phyloP scores from a whole-genome alignment of 371 early-diverging fungal species.

The Apophysomyces variabilis region DNA sequence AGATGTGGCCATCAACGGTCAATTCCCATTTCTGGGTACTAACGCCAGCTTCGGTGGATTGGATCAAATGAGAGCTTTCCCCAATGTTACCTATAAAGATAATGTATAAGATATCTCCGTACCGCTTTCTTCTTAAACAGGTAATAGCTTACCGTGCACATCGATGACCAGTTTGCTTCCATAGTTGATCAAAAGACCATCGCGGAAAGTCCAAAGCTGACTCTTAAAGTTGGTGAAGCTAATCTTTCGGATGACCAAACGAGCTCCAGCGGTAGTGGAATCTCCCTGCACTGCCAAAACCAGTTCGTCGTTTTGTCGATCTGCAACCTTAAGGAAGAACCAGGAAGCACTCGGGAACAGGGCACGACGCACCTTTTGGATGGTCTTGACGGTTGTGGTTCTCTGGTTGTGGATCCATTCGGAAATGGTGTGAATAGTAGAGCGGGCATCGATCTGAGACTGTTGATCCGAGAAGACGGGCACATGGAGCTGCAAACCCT shows the following conservation, averaged over 20 bases:
- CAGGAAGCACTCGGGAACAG: constrained; percentile 41
- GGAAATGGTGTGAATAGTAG: constrained; percentile 21
- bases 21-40: constrained; percentile 47
- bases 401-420: constrained; percentile 32
- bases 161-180: constrained; percentile 51
- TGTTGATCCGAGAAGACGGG: constrained; percentile 40
- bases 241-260: constrained; percentile 32
- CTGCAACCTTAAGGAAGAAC: constrained; percentile 48
- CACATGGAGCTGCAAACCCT: constrained; percentile 34
- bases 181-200: constrained; percentile 59
- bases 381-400: constrained; percentile 22
- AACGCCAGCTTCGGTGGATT: constrained; percentile 26
- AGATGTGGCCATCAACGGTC: constrained; percentile 43
- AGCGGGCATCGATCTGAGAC: constrained; percentile 21
- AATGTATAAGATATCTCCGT: neutral
- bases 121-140: neutral
- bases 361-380: constrained; percentile 27
- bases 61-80: constrained; percentile 24
- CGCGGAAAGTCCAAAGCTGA: constrained; percentile 60
- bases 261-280: constrained; percentile 18
- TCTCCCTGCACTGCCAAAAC: constrained; percentile 34
- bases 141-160: constrained; percentile 33
- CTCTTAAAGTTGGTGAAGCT: constrained; percentile 34
- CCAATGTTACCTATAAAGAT: constrained; percentile 27
- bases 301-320: constrained; percentile 23